A percentile compares a stretch with the other conserved stretches of the same genome.
Evolutionary conservation across 192 early-diverging fungal genomes (phyloP).

Genomic region (Neocallimastix lanati): DNA sequence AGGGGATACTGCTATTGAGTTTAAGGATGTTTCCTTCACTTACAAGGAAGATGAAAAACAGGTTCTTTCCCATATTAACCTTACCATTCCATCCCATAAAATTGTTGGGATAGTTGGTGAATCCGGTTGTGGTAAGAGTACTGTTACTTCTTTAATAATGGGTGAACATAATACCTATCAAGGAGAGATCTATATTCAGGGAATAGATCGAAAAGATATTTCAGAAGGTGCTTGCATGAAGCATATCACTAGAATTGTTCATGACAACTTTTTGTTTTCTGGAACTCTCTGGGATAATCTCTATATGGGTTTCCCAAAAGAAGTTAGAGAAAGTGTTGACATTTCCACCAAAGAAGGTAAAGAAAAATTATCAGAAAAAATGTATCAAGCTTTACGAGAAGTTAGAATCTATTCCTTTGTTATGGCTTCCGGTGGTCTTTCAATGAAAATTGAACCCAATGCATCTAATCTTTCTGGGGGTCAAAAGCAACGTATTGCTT

Average conservation of each 20-base stretch:
- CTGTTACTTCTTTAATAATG: background rate
- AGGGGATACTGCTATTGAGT: background rate
- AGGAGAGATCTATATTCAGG: background rate
- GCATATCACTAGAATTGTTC: background rate
- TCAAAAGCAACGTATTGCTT: slow-evolving; percentile 72
- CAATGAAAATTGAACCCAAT: background rate
- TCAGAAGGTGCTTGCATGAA: background rate
- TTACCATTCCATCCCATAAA: background rate
- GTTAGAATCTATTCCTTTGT: background rate
- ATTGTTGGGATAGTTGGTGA: background rate
- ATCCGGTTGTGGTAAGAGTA: background rate
- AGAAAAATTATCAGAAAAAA: background rate
- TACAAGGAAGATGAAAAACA: background rate
- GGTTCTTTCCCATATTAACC: background rate
- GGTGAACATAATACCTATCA: background rate
- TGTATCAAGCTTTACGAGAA: background rate
- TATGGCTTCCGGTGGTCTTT: background rate
- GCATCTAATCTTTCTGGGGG: slow-evolving; percentile 37
- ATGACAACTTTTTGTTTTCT: background rate
- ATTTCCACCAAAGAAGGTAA: background rate
- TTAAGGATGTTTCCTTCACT: background rate
- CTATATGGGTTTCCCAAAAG: background rate
- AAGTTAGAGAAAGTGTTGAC: background rate
- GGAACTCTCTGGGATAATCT: background rate
- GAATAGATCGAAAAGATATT: background rate